Base-by-base conservation (phyloP, 768 basidiomycete genomes). In the Xerocomus spinulosus region DNA sequence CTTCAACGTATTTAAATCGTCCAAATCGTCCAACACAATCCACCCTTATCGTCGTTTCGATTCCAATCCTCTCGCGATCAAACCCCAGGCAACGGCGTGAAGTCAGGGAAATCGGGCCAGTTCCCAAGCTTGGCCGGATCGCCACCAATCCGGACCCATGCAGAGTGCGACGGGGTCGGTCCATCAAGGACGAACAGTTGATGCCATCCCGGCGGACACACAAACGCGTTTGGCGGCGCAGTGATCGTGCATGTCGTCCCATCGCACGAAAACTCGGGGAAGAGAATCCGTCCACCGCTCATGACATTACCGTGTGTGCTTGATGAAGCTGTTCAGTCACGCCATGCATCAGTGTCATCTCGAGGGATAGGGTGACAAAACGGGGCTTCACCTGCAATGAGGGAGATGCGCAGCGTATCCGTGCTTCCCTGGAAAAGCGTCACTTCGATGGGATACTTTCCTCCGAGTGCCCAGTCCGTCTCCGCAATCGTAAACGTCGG, bases 221-320 rank as follows among this genome's bases (percentile, higher is more conserved):
- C 26, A 5, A 6, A 6, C 6, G 77, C 68, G 55, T 87, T 81
- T 0, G 87, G 87, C 8, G 88, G 89, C 0, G 87, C 83, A 4
- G 79, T 79, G 57, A 96, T 83, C 6, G 82, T 84, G 58, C 93
- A 85, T 1, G 78, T 80, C 41, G 77, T 83, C 13, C 84, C 88
- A 1, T 75, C 57, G 61, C 82, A 86, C 6, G 77, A 71, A 62
- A 92, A 85, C 13, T 73, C 76, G 4, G 91, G 85, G 73, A 89
- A 88, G 57, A 90, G 68, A 1, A 78, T 81, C 44, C 85, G 74
- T 2, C 78, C 76, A 1, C 83, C 85, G 7, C 62, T 68, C 83
- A 89, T 88, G 1, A 79, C 68, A 54, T 88, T 89, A 10, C 86
- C 87, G 59, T 87, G 86, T 0, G 85, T 87, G 48, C 83, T 86